phyloP scores from a whole-genome alignment of 345 rosid species.

The Draba incana region DNA sequence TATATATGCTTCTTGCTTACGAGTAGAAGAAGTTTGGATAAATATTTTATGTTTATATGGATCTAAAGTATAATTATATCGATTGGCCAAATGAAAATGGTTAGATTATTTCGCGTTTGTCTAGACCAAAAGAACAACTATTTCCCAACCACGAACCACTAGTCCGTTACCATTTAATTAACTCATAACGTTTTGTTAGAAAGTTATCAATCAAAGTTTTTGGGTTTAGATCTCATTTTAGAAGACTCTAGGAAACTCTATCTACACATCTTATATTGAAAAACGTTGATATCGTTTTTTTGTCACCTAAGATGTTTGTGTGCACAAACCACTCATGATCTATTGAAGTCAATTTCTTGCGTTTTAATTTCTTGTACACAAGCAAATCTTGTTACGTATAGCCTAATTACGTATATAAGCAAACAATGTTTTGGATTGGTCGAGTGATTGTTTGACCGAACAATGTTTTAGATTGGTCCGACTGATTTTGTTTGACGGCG shows the following conservation, averaged over 20 bases:
- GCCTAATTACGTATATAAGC: conserved; percentile 22
- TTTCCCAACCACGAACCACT: too few relatives aligned
- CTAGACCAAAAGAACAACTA: too few relatives aligned
- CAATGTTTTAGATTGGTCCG: conserved; percentile 18
- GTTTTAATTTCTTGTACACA: conserved; percentile 30
- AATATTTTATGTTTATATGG: too few relatives aligned
- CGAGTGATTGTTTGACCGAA: conserved; percentile 10
- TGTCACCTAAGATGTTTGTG: neutral
- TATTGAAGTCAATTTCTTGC: conserved; percentile 23
- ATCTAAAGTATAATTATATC: too few relatives aligned
- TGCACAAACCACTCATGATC: neutral
- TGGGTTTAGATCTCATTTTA: neutral
- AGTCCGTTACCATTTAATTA: too few relatives aligned
- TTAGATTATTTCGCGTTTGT: too few relatives aligned
- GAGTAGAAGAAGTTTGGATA: too few relatives aligned
- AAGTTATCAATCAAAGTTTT: neutral
- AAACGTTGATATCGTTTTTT: neutral
- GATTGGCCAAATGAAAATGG: too few relatives aligned
- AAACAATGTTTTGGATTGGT: conserved; percentile 20
- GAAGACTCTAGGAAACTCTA: conserved; percentile 3
- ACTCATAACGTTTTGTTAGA: too few relatives aligned
- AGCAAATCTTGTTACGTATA: neutral
- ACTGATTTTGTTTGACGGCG: conserved; percentile 7
- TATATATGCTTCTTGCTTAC: too few relatives aligned
- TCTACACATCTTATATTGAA: neutral